Evolutionary conservation across 2,329 filamentous ascomycete genomes (phyloP).

Genomic region (Rhynchosporium secalis): DNA sequence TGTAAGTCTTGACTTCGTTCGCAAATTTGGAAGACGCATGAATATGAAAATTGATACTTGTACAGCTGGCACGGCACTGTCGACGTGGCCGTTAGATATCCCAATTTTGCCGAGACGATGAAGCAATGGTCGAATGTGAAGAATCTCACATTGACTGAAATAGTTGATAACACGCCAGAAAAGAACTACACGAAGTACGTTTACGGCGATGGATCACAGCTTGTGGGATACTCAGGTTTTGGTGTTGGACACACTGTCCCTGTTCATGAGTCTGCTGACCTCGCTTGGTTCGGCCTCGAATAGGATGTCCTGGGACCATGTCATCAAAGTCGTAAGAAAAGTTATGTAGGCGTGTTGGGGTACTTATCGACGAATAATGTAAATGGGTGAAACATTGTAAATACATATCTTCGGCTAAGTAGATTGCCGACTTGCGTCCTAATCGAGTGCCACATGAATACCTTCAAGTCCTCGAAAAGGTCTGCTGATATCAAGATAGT

Average conservation of each 20-base stretch:
- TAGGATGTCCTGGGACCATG: not conserved
- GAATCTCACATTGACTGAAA: conserved; percentile 31
- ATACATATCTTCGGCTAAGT: not conserved
- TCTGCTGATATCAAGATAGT: no score
- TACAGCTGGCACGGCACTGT: conserved; percentile 43
- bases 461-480: not conserved
- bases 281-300: conserved; percentile 30
- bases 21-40: not conserved
- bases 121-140: conserved; percentile 52
- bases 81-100: conserved; percentile 43
- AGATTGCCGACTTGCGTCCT: not conserved
- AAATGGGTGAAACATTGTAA: not conserved
- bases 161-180: conserved; percentile 36
- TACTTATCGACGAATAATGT: no score
- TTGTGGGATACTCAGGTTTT: conserved; percentile 38
- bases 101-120: conserved; percentile 46
- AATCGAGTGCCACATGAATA: not conserved
- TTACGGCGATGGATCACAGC: conserved; percentile 41
- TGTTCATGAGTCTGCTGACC: conserved; percentile 36
- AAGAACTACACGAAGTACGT: conserved; percentile 39
- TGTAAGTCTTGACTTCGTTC: conserved; percentile 20
- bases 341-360: no score
- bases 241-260: conserved; percentile 40
- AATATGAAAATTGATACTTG: not conserved
- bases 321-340: no score